These are phyloP conservation scores for Phlyctochytrium bullatum DNA, from an alignment of 192 early-diverging fungal genomes.

Conservation along the genomic window DNA sequence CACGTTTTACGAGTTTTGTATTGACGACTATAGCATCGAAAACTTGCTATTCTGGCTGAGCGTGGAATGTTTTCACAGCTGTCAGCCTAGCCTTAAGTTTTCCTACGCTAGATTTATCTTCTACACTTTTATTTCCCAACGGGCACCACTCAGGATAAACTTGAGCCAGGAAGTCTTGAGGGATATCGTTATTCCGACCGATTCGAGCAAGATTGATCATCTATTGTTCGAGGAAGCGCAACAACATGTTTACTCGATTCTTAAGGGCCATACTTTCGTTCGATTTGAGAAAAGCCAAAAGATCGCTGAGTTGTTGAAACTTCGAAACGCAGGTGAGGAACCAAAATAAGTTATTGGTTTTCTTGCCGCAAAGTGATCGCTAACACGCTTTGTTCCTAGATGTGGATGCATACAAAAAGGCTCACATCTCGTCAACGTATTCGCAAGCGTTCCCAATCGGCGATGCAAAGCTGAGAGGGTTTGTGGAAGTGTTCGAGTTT, in stretches of 20 bases:
- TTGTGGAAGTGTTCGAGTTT: too few relatives aligned
- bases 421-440: neutral
- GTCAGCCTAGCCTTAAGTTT: neutral
- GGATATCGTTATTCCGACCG: constrained; percentile 43
- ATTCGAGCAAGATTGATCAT: constrained; percentile 39
- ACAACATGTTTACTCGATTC: constrained; percentile 67
- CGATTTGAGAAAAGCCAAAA: constrained; percentile 64
- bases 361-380: too few relatives aligned
- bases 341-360: too few relatives aligned
- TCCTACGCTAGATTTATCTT: constrained; percentile 60
- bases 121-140: constrained; percentile 65
- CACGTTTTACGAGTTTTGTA: constrained; percentile 53
- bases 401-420: neutral
- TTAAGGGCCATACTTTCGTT: constrained; percentile 73
- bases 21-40: constrained; percentile 74
- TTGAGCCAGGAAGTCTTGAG: constrained; percentile 64
- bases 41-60: constrained; percentile 81
- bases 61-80: constrained; percentile 69
- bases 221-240: constrained; percentile 80
- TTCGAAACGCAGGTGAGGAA: constrained; percentile 49
- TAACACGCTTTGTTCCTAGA: neutral
- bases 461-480: too few relatives aligned
- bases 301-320: constrained; percentile 43
- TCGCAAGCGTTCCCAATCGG: neutral
- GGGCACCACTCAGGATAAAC: constrained; percentile 74